A percentile compares a stretch with the other conserved stretches of the same genome.
Evolutionary conservation across 1,284 basidiomycete species (phyloP).

Genomic region (Schizophyllum commune): DNA sequence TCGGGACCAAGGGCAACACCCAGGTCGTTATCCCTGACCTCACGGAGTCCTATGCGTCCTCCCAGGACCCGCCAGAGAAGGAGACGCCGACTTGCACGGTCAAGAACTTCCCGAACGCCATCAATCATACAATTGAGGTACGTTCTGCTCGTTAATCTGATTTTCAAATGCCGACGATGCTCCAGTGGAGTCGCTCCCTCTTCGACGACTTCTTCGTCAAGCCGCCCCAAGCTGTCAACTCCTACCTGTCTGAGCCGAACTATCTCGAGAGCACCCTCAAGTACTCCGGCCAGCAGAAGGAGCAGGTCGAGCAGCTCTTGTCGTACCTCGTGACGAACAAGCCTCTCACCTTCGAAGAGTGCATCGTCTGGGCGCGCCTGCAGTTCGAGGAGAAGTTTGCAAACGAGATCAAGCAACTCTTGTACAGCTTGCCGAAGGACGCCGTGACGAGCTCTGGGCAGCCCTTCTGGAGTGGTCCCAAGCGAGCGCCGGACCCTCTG

Average conservation of each 20-base stretch:
- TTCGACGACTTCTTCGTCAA: constrained; percentile 94
- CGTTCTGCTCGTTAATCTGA: constrained; percentile 11
- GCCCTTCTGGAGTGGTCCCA: constrained; percentile 97
- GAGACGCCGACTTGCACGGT: constrained; percentile 97
- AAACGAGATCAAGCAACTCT: constrained; percentile 89
- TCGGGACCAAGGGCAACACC: constrained; percentile 98
- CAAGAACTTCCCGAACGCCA: constrained; percentile 99
- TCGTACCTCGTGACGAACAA: constrained; percentile 89
- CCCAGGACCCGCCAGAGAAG: constrained; percentile 99
- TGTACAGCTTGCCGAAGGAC: constrained; percentile 94
- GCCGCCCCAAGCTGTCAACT: constrained; percentile 91
- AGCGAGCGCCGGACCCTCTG: constrained; percentile 94
- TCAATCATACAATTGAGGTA: constrained; percentile 97
- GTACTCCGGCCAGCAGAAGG: constrained; percentile 83
- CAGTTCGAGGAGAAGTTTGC: constrained; percentile 95
- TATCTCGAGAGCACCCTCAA: constrained; percentile 90
- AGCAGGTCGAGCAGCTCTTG: constrained; percentile 88
- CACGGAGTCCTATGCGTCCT: constrained; percentile 97
- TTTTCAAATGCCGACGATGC: constrained; percentile 1
- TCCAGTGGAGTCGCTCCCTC: constrained; percentile 90
- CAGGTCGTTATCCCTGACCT: constrained; percentile 95
- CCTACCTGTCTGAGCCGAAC: constrained; percentile 95
- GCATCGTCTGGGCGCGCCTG: constrained; percentile 93
- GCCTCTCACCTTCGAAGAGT: constrained; percentile 94
- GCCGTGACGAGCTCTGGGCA: constrained; percentile 84